phyloP scores from a whole-genome alignment of 306 rosid species.

The Purshia tridentata region DNA sequence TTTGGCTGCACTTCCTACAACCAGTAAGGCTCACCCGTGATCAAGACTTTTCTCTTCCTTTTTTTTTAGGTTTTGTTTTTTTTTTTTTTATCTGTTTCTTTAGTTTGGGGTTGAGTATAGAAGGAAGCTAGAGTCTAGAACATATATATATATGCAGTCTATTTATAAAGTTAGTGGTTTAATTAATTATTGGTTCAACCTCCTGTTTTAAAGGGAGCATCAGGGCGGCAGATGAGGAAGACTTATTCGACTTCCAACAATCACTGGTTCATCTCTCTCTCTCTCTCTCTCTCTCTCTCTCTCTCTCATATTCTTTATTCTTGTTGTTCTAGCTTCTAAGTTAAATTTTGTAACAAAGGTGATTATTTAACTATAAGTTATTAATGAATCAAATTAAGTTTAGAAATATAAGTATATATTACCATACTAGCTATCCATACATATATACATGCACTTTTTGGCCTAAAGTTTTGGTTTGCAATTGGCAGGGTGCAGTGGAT shows the following conservation, averaged over 20 bases:
- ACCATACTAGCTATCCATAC: background rate
- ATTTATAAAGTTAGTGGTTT: background rate
- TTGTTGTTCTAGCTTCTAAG: background rate
- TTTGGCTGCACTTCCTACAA: constrained; percentile 30
- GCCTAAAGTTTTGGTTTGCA: background rate
- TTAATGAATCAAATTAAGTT: no score
- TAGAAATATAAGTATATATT: background rate
- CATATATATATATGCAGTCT: background rate
- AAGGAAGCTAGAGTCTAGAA: background rate
- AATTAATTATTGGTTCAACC: background rate
- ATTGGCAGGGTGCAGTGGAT: background rate
- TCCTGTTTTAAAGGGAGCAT: no score
- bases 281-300: background rate
- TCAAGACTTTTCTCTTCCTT: background rate
- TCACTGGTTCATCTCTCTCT: no score
- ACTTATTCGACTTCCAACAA: no score
- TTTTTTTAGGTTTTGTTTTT: background rate
- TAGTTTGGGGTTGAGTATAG: no score
- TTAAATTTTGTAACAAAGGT: background rate
- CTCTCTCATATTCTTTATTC: background rate
- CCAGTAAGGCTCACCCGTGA: constrained; percentile 33
- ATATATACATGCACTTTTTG: background rate
- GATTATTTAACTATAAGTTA: no score
- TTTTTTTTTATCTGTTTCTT: background rate
- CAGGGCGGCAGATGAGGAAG: no score